Conservation (phyloP, 345 rosid genomes). For the Nasturtium officinale region DNA sequence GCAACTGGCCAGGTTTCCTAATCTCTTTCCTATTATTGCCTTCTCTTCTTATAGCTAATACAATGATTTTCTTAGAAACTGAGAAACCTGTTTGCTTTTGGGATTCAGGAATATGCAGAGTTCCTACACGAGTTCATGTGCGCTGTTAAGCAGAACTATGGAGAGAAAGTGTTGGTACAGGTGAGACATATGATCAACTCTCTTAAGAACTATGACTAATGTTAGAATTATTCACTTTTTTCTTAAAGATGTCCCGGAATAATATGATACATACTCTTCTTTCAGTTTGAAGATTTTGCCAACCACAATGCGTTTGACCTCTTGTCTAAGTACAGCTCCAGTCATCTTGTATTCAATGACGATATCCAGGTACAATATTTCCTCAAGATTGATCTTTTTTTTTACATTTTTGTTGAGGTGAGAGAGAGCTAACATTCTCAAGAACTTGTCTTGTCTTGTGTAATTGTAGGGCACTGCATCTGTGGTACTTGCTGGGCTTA, state of each 20-base stretch:
- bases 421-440: slow-evolving; percentile 9
- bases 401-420: slow-evolving; percentile 3
- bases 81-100: slow-evolving; percentile 16
- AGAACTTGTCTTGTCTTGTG: slow-evolving; percentile 19
- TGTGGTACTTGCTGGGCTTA: slow-evolving; percentile 89
- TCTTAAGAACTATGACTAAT: neutral
- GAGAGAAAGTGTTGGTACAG: slow-evolving; percentile 94
- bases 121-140: slow-evolving; percentile 92
- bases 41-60: slow-evolving; percentile 17
- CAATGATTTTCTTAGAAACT: slow-evolving; percentile 19
- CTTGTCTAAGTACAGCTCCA: slow-evolving; percentile 64
- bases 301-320: slow-evolving; percentile 98
- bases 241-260: neutral
- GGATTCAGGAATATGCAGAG: slow-evolving; percentile 80
- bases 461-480: slow-evolving; percentile 89
- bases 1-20: slow-evolving; percentile 77
- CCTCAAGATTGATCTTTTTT: neutral
- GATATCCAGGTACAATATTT: slow-evolving; percentile 79
- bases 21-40: neutral
- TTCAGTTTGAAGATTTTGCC: slow-evolving; percentile 98
- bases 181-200: slow-evolving; percentile 45
- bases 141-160: slow-evolving; percentile 92
- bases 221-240: neutral
- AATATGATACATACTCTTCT: slow-evolving; percentile 23
- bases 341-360: slow-evolving; percentile 96